Conservation (phyloP, 2,329 filamentous ascomycete genomes). For the Pseudogymnoascus sp. region DNA sequence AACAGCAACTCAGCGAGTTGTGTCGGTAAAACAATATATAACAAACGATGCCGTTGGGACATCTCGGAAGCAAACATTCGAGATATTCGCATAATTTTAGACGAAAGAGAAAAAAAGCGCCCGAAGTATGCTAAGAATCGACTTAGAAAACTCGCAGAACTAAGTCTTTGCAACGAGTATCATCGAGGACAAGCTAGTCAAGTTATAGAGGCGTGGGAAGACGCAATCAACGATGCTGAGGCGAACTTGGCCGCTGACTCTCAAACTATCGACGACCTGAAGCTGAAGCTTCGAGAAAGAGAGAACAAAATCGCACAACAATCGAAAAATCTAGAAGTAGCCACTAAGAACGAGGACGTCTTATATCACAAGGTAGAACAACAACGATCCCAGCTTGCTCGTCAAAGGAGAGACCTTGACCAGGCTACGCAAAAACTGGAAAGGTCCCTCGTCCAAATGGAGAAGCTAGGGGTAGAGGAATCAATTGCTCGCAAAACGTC, state of each 20-base stretch:
- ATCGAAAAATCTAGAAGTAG: not conserved
- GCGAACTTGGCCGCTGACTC: not conserved
- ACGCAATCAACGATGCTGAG: conserved; percentile 8
- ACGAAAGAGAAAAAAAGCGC: not conserved
- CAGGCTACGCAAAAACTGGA: not conserved
- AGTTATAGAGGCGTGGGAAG: conserved; percentile 1
- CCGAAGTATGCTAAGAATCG: not conserved
- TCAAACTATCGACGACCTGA: not conserved
- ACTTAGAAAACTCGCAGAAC: not conserved
- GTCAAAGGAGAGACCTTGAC: not conserved
- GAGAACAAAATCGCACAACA: not conserved
- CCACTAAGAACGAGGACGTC: not conserved
- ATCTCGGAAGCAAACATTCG: not conserved
- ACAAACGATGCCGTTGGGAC: not conserved
- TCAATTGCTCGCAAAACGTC: not conserved
- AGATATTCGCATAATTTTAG: not conserved
- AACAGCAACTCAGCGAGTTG: not conserved
- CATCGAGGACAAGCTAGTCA: conserved; percentile 5
- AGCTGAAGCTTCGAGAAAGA: not conserved
- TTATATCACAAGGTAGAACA: not conserved
- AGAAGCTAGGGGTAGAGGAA: not conserved
- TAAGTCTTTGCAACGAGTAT: conserved; percentile 11
- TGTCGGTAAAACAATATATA: not conserved
- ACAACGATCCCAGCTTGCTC: not conserved
- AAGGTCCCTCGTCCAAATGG: not conserved